Evolutionary conservation across 2,329 filamentous ascomycete genomes (phyloP), one percentile per base, ranked within the genome.

Genomic region (Diplodia sapinea): DNA sequence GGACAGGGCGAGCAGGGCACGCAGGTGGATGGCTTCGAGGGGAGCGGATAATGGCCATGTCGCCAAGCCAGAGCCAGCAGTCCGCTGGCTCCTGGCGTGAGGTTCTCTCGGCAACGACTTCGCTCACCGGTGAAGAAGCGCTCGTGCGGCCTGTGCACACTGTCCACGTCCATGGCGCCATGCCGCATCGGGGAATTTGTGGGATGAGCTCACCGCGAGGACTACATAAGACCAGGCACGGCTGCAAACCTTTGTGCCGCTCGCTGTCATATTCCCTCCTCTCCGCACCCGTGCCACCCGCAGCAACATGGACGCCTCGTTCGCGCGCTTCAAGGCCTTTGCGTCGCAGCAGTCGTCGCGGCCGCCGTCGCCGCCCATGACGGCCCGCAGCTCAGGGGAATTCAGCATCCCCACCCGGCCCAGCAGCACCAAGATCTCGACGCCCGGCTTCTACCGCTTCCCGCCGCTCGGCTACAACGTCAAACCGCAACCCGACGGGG

Each of bases 171-270:
- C 52, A 17, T 20, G 52, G 29, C 52, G 52, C 52, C 52, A 55
- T 36, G 36, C 52, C 52, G 52, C 15, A 33, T 31, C 31, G 36
- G 29, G 52, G 52, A 31, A 36, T 36, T 55, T 33, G 52, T 55
- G 52, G 52, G 52, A 55, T 55, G 52, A 55, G 52, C 33, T 55
- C 52, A 36, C 29, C 52, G 52, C 52, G 52, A 36, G 31, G 52
- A 36, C 33, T 31, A 33, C 52, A 55, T 33, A 55, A 33, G 13
- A 29, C 31, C 23, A 33, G 15, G 40, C 40, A 43, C 40, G 40
- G 40, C 40, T 43, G 40, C 40, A 43, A 43, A 43, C 40, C 40
- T 43, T 43, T 43, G 40, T 43, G 13, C 40, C 17, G 40, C 40
- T 26, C 26, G 40, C 17, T 43, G 40, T 43, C 40, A 43, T 36